These are phyloP conservation scores for Kodamaea hsintzibuensis DNA, from an alignment of 805 yeast species.

Conservation along the genomic window DNA sequence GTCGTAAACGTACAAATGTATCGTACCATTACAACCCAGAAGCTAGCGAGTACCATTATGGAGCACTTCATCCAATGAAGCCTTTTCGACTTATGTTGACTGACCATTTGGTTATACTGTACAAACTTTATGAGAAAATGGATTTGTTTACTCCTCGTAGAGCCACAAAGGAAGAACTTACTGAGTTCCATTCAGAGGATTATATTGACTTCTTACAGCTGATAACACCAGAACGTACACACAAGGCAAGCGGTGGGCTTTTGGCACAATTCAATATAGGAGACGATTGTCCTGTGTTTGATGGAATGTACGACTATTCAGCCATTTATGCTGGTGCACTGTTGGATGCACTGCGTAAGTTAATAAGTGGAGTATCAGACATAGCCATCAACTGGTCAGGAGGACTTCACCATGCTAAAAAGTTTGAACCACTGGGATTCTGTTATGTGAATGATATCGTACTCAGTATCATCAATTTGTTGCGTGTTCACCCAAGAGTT, in stretches of 20 bases:
- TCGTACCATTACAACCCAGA: conserved; percentile 88
- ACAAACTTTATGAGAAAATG: conserved; percentile 86
- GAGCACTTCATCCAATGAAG: conserved; percentile 97
- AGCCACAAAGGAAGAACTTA: conserved; percentile 79
- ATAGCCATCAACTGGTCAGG: conserved; percentile 97
- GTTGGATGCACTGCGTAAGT: conserved; percentile 85
- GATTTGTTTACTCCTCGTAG: conserved; percentile 81
- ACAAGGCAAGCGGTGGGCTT: conserved; percentile 55
- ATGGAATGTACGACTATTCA: conserved; percentile 90
- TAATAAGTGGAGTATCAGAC: conserved; percentile 84
- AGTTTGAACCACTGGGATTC: conserved; percentile 91
- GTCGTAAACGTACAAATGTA: conserved; percentile 55
- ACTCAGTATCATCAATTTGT: conserved; percentile 76
- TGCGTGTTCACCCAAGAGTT: conserved; percentile 89
- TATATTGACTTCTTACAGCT: conserved; percentile 74
- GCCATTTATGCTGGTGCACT: conserved; percentile 91
- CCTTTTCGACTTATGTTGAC: conserved; percentile 93
- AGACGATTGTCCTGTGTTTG: conserved; percentile 93
- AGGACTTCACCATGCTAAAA: conserved; percentile 95
- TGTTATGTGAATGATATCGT: conserved; percentile 96
- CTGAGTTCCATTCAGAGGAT: conserved; percentile 84
- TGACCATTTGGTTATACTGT: conserved; percentile 83
- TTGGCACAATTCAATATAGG: conserved; percentile 78
- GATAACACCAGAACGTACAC: conserved; percentile 73
- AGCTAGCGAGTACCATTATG: conserved; percentile 82